phyloP scores from a whole-genome alignment of 352 stramenopile species.

The Sclerospora graminicola region DNA sequence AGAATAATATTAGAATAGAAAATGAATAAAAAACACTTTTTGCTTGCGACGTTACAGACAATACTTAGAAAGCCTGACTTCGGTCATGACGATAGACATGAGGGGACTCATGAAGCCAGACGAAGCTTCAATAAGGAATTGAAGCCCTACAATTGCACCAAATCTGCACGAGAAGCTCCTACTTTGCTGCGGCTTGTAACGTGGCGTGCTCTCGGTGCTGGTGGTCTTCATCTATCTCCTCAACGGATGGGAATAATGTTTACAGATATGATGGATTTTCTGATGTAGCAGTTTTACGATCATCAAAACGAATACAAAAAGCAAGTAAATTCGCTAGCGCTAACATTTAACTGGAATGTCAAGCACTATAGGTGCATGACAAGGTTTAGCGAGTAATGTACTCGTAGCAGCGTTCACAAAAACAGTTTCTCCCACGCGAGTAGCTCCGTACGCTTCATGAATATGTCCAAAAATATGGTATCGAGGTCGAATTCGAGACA shows the following conservation, averaged over 20 bases:
- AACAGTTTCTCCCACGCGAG: conserved; percentile 61
- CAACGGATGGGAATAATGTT: not conserved
- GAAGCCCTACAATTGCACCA: conserved; percentile 35
- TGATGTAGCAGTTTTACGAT: not conserved
- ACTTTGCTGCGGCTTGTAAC: conserved; percentile 2
- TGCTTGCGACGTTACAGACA: not conserved
- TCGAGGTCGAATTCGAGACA: conserved; percentile 64
- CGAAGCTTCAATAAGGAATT: conserved; percentile 45
- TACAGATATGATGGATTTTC: not conserved
- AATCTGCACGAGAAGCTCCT: conserved; percentile 28
- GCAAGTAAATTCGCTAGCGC: conserved; percentile 1
- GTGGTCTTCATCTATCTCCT: conserved; percentile 9
- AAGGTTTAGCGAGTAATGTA: conserved; percentile 44
- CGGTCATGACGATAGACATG: conserved; percentile 58
- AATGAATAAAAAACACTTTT: not conserved
- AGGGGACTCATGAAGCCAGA: conserved; percentile 67
- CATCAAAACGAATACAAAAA: conserved; percentile 8
- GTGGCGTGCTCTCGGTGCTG: not conserved
- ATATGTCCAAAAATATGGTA: conserved; percentile 91
- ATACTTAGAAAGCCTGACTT: conserved; percentile 21
- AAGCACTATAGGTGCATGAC: conserved; percentile 64
- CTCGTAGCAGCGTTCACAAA: conserved; percentile 86
- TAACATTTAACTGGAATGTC: conserved; percentile 60
- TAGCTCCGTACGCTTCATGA: conserved; percentile 81
- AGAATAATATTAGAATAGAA: not conserved